phyloP scores from a whole-genome alignment of 306 rosid genomes.

The Calophaca sinica region DNA sequence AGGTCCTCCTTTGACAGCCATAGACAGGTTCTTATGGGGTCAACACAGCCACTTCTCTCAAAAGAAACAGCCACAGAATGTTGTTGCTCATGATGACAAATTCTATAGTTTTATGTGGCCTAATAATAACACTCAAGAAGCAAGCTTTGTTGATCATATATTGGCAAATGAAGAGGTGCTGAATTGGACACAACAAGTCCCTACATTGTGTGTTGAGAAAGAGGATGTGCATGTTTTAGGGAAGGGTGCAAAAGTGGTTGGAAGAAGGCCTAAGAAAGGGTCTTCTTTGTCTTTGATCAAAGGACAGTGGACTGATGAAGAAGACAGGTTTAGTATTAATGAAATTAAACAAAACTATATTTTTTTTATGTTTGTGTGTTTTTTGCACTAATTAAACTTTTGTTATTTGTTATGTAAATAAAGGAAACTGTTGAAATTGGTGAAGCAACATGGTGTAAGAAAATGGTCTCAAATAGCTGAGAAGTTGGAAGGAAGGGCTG shows the following conservation, averaged over 20 bases:
- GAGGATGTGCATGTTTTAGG: constrained; percentile 30
- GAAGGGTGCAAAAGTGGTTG: constrained; percentile 39
- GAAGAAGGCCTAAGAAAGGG: constrained; percentile 57
- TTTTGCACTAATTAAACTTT: constrained; percentile 1
- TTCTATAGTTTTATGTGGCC: constrained; percentile 26
- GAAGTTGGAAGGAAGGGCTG: constrained; percentile 78
- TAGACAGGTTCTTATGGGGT: constrained; percentile 68
- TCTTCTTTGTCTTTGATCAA: constrained; percentile 59
- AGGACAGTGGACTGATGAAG: constrained; percentile 92
- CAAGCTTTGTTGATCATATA: constrained; percentile 35
- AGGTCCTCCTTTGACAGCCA: constrained; percentile 71
- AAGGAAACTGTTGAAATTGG: constrained; percentile 72
- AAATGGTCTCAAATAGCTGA: constrained; percentile 95
- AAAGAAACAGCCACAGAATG: constrained; percentile 32
- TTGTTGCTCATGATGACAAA: not conserved
- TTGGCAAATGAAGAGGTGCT: constrained; percentile 45
- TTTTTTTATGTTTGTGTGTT: not conserved
- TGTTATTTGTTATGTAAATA: not conserved
- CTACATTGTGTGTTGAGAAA: constrained; percentile 24
- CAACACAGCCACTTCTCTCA: constrained; percentile 47
- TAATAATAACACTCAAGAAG: constrained; percentile 23
- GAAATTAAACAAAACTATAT: not conserved
- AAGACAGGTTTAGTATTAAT: constrained; percentile 68
- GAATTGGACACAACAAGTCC: constrained; percentile 49
- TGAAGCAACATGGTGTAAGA: constrained; percentile 76